Base-by-base conservation (phyloP, 2,329 filamentous ascomycete species). In the Exophiala aquamarina region DNA sequence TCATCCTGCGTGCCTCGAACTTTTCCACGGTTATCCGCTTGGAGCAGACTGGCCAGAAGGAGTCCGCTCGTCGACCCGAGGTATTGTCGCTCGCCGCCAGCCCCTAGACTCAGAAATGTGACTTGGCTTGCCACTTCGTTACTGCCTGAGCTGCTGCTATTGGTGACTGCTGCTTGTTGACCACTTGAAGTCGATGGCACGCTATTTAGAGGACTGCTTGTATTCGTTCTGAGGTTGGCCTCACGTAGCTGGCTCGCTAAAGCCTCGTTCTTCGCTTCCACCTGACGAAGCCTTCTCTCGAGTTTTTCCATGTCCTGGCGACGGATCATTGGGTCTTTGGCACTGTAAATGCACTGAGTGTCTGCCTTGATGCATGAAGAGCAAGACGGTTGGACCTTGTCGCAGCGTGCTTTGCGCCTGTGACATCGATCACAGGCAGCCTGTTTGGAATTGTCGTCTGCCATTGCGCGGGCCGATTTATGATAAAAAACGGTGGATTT, bases 21-120 rank as follows among this genome's bases (percentile, higher is more conserved):
- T 38, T 39, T 43, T 10, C 29, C 11, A 13, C 39, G 31, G 26
- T 17, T 23, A 14, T 45, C 43, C 4, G 63, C 59, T 23, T 65
- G 65, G 3, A 72, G 60, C 0, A 73, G 53, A 49, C 68, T 70
- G 2, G 71, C 71, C 21, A 74, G 70, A 0, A 72, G 56, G 5
- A 73, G 11, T 62, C 45, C 45, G 26, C 45, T 48, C 8, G 45
- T 26, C 10, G 45, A 71, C 3, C 71, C 71, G 14, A 74, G 57
- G 41, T 70, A 74, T 14, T 71, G 45, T 66, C 65, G 62, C 3
- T 71, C 70, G 0, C 71, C 70, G 6, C 69, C 70, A 3, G 69
- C 70, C 28, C 63, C 69, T 13, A 68, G 61, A 5, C 69, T 70
- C n/a, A 73, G 59, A 44, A 68, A 68, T 0, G 70, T 68, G n/a